Evolutionary conservation across 345 rosid species (phyloP), one percentile per base, ranked within the genome.

Genomic region (Rhizophora apiculata): DNA sequence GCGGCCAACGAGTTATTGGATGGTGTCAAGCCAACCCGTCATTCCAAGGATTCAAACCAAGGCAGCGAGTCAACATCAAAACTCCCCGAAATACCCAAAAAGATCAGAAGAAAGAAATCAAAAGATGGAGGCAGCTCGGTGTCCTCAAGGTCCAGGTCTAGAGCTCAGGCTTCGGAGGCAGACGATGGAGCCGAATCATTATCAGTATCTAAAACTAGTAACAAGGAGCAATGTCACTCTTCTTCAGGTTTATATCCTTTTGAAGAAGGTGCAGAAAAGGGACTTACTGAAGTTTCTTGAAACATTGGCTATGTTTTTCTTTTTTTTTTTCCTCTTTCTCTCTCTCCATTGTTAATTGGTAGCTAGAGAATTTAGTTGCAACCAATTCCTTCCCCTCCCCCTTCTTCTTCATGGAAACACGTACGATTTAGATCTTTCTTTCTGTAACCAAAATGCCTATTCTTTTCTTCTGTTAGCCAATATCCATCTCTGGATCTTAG

Each of bases 161-260:
- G 78, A 75, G 74, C 65, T 3, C 73, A 61, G 9, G 70, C 61
- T 63, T 56, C 30, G 30, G 77, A 70, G 20, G 39, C 71, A 0
- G 87, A 84, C 60, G 36, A 20, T 9, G 77, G 60, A 57, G 81
- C 85, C 3, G 91, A 84, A 22, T 63, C 73, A 2, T 83, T 76
- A 18, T 83, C 84, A 0, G 68, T 81, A 51, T 76, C 87, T 22
- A 73, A 65, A 21, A 65, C 67, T 13, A 31, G 59, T n/a, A 59
- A 31, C 49, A 46, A 55, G 11, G 16, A 55, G 15, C 9, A n/a
- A 55, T 26, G 10, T 9, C 59, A 22, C 59, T 9, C 15, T 55
- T 55, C 59, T 9, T 22, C 59, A 55, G 16, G 15, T 48, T 34
- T 68, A 19, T 66, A 68, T 52, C 21, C 57, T 49, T 74, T 70